Evolutionary conservation across 176 grass and related monocot species (phyloP).

Genomic region (Cenchrus purpureus): DNA sequence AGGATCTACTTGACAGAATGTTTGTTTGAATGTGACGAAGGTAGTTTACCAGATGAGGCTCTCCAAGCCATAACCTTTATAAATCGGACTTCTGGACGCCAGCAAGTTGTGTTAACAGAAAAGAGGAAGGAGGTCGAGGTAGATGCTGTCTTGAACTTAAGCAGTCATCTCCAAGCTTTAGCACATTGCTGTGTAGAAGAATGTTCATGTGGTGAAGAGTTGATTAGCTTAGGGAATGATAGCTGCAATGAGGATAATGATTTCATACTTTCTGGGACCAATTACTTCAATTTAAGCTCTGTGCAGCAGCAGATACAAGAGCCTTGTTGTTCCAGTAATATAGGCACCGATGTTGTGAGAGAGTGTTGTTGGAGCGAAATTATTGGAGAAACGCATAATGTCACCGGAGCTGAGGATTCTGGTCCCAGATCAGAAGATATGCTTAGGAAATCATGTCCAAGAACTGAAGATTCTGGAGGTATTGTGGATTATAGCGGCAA

Average conservation of each 20-base stretch:
- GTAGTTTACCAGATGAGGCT: conserved; percentile 39
- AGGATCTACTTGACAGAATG: conserved; percentile 50
- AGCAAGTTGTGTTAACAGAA: conserved; percentile 25
- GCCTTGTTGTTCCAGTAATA: conserved; percentile 30
- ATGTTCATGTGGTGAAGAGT: conserved; percentile 35
- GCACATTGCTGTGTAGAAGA: conserved; percentile 32
- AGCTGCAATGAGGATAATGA: conserved; percentile 37
- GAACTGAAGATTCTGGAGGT: neutral
- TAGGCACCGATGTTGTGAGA: neutral
- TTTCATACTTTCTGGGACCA: conserved; percentile 46
- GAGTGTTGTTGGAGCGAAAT: neutral
- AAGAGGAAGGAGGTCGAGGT: conserved; percentile 34
- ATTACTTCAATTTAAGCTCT: conserved; percentile 33
- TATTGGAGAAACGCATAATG: neutral
- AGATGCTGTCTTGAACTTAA: conserved; percentile 52
- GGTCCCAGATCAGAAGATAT: neutral
- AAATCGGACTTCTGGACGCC: conserved; percentile 26
- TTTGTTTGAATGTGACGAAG: conserved; percentile 50
- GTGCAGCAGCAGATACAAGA: conserved; percentile 19
- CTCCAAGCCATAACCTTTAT: conserved; percentile 38
- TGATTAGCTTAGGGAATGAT: conserved; percentile 38
- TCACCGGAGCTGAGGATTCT: conserved; percentile 24
- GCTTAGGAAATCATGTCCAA: neutral
- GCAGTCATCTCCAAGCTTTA: conserved; percentile 45
- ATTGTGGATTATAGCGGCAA: neutral